Evolutionary conservation across 129 eudicot species (phyloP).

Genomic region (Escallonia rubra): DNA sequence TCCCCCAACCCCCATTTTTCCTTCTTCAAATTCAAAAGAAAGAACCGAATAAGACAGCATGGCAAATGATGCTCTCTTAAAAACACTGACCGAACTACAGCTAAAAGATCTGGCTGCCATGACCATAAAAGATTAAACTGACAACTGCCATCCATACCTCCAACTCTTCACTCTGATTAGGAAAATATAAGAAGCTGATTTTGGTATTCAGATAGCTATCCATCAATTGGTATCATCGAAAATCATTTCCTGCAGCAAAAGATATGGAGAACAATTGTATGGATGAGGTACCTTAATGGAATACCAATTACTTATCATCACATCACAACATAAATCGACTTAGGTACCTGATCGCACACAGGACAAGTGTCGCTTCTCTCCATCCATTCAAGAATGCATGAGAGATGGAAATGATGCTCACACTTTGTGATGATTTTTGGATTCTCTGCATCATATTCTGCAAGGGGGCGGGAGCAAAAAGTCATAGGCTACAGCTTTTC

Average conservation of each 20-base stretch:
- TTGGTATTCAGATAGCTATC: slow-evolving; percentile 19
- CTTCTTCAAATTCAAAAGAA: slow-evolving; percentile 7
- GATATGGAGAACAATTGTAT: background rate
- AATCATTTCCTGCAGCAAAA: slow-evolving; percentile 58
- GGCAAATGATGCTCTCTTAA: background rate
- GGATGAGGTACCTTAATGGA: background rate
- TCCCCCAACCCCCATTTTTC: slow-evolving; percentile 2
- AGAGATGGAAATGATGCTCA: slow-evolving; percentile 89
- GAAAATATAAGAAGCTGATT: slow-evolving; percentile 1
- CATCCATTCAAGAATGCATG: slow-evolving; percentile 99
- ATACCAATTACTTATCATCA: background rate
- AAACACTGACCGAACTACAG: slow-evolving; percentile 21
- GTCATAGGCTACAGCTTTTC: background rate
- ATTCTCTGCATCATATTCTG: slow-evolving; percentile 89
- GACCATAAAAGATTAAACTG: background rate
- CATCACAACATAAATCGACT: slow-evolving; percentile 4
- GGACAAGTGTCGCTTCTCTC: slow-evolving; percentile 96
- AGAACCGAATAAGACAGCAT: slow-evolving; percentile 11
- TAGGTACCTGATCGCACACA: slow-evolving; percentile 77
- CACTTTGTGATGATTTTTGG: slow-evolving; percentile 87
- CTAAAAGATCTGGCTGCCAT: slow-evolving; percentile 6
- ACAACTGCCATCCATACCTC: slow-evolving; percentile 11
- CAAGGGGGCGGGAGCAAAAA: slow-evolving; percentile 13
- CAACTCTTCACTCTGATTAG: background rate
- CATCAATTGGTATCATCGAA: slow-evolving; percentile 31